These are phyloP conservation scores for Sophora flavescens DNA, from an alignment of 306 rosid genomes.

Conservation along the genomic window DNA sequence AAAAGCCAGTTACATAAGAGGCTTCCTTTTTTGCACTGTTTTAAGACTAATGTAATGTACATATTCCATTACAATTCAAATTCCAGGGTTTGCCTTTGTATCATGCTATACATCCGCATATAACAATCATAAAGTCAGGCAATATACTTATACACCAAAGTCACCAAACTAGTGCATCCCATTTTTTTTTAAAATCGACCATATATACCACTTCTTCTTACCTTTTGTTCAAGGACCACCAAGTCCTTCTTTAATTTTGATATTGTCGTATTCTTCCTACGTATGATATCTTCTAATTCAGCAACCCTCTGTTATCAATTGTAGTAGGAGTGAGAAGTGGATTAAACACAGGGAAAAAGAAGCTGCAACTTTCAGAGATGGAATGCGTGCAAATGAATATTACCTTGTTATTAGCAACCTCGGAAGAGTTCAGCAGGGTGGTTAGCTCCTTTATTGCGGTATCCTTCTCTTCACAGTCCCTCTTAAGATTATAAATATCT, in stretches of 20 bases:
- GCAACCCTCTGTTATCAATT: slow-evolving; percentile 62
- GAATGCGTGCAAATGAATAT: slow-evolving; percentile 28
- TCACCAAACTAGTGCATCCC: neutral
- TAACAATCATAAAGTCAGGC: neutral
- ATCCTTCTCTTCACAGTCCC: slow-evolving; percentile 81
- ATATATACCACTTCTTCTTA: slow-evolving; percentile 32
- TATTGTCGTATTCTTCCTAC: slow-evolving; percentile 70
- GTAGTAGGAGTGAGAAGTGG: neutral
- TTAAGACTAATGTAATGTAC: neutral
- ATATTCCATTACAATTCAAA: slow-evolving; percentile 1
- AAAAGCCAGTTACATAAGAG: slow-evolving; percentile 1
- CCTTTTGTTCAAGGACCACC: slow-evolving; percentile 87
- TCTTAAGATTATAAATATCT: slow-evolving; percentile 70
- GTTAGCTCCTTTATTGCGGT: slow-evolving; percentile 73
- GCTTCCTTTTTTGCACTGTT: neutral
- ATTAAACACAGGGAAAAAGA: neutral
- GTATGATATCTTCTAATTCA: slow-evolving; percentile 82
- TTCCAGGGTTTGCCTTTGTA: neutral
- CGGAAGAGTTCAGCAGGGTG: slow-evolving; percentile 60
- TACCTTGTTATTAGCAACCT: slow-evolving; percentile 70
- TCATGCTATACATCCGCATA: neutral
- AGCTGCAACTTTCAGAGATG: slow-evolving; percentile 4
- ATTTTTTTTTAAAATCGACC: neutral
- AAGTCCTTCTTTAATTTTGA: slow-evolving; percentile 82
- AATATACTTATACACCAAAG: neutral